These are phyloP conservation scores for Cylindrotheca closterium DNA, from an alignment of 108 stramenopile species.

Conservation along the genomic window DNA sequence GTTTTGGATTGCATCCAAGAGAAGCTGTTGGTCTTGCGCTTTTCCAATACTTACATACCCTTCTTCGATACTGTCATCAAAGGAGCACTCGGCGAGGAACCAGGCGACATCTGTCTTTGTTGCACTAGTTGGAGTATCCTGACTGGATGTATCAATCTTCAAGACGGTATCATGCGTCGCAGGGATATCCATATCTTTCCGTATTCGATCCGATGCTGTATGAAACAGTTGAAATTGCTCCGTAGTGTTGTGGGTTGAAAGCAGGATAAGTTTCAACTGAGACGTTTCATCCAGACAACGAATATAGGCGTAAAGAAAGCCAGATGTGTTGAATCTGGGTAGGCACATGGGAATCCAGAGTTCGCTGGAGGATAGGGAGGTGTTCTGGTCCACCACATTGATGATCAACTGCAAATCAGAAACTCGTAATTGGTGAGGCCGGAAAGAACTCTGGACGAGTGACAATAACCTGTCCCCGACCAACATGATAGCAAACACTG, in stretches of 20 bases:
- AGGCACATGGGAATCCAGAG: conserved; percentile 81
- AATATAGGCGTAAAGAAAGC: conserved; percentile 75
- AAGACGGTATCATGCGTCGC: conserved; percentile 31
- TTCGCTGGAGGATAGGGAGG: conserved; percentile 56
- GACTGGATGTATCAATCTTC: conserved; percentile 15
- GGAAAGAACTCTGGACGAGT: conserved; percentile 60
- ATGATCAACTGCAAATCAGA: conserved; percentile 73
- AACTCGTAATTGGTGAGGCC: conserved; percentile 58
- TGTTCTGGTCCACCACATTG: conserved; percentile 59
- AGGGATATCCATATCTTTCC: conserved; percentile 43
- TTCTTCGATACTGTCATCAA: conserved; percentile 35
- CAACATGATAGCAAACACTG: conserved; percentile 61
- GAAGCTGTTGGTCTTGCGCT: not conserved
- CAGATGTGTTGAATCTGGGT: conserved; percentile 73
- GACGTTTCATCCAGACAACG: conserved; percentile 55
- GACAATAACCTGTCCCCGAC: conserved; percentile 55
- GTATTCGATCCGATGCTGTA: conserved; percentile 33
- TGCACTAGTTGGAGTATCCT: not conserved
- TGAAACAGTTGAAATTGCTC: conserved; percentile 74
- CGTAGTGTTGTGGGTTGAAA: conserved; percentile 58
- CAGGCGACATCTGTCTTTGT: conserved; percentile 31
- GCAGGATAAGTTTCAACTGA: conserved; percentile 49
- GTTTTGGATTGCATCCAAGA: conserved; percentile 10
- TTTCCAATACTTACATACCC: conserved; percentile 29
- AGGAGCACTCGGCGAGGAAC: conserved; percentile 21